phyloP scores from a whole-genome alignment of 1,284 basidiomycete species.

The Cystobasidium slooffiae region DNA sequence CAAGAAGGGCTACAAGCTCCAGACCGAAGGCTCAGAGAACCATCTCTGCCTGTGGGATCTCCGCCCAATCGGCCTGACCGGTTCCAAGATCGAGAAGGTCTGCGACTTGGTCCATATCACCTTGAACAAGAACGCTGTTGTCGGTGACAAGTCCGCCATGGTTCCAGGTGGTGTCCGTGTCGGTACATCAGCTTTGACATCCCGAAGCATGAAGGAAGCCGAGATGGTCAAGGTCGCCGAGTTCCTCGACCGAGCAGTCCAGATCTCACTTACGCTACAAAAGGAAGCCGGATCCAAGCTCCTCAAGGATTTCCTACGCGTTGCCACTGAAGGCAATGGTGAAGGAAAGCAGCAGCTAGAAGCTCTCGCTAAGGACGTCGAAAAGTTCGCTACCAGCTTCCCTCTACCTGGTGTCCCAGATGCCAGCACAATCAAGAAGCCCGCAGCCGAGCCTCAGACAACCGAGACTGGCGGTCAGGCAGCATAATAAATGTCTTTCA shows the following conservation, averaged over 20 bases:
- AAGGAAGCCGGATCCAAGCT: constrained; percentile 94
- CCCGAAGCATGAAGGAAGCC: constrained; percentile 76
- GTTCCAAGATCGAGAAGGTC: constrained; percentile 97
- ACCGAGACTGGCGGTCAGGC: constrained; percentile 30
- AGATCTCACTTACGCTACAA: constrained; percentile 83
- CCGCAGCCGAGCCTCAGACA: constrained; percentile 33
- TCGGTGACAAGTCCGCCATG: constrained; percentile 91
- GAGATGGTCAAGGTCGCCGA: constrained; percentile 88
- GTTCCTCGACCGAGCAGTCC: constrained; percentile 90
- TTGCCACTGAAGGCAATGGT: constrained; percentile 73
- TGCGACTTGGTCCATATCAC: constrained; percentile 96
- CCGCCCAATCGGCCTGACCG: constrained; percentile 90
- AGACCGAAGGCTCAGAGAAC: constrained; percentile 96
- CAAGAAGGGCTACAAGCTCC: constrained; percentile 81
- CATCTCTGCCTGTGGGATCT: constrained; percentile 98
- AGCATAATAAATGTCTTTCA: background rate
- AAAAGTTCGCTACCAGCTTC: constrained; percentile 79
- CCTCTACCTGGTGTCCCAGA: constrained; percentile 82
- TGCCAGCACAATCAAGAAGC: constrained; percentile 36
- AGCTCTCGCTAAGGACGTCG: constrained; percentile 74
- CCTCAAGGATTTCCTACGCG: constrained; percentile 92
- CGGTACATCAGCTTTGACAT: constrained; percentile 91
- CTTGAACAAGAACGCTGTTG: constrained; percentile 76
- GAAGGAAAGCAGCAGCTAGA: constrained; percentile 71
- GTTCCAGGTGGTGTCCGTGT: constrained; percentile 97